phyloP scores from a whole-genome alignment of 108 stramenopile species.

The Pseudonitzschia multiseries region DNA sequence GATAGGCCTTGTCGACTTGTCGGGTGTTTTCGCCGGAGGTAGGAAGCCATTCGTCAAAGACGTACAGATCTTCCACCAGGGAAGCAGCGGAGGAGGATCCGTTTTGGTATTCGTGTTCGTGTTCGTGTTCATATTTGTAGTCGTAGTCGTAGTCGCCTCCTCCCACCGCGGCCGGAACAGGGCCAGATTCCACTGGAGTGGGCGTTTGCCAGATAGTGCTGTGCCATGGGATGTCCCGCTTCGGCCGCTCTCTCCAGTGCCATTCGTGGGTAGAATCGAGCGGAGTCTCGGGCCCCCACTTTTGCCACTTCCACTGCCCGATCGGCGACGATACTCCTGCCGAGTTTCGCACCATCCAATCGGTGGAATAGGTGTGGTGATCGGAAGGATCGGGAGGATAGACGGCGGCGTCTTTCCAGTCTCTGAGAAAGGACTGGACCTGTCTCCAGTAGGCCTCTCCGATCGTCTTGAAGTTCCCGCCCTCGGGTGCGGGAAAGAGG shows the following conservation, averaged over 20 bases:
- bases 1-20: slow-evolving; percentile 57
- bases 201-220: slow-evolving; percentile 67
- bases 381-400: slow-evolving; percentile 13
- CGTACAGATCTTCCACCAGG: slow-evolving; percentile 25
- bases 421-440: slow-evolving; percentile 21
- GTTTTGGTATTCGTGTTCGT: neutral
- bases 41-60: slow-evolving; percentile 53
- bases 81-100: neutral
- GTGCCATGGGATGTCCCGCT: slow-evolving; percentile 75
- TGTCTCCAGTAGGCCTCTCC: slow-evolving; percentile 49
- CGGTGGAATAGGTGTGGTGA: slow-evolving; percentile 14
- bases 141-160: neutral
- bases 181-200: slow-evolving; percentile 77
- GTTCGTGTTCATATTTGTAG: no score
- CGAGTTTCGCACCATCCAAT: slow-evolving; percentile 6
- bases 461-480: slow-evolving; percentile 4
- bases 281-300: no score
- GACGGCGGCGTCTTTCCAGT: slow-evolving; percentile 38
- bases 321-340: slow-evolving; percentile 4
- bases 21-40: slow-evolving; percentile 30
- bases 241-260: slow-evolving; percentile 66
- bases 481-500: slow-evolving; percentile 23
- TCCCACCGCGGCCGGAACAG: slow-evolving; percentile 13
- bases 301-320: no score
- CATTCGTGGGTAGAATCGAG: slow-evolving; percentile 11